Conservation (phyloP, 2,329 filamentous ascomycete species). For the Trichoderma polysporum region DNA sequence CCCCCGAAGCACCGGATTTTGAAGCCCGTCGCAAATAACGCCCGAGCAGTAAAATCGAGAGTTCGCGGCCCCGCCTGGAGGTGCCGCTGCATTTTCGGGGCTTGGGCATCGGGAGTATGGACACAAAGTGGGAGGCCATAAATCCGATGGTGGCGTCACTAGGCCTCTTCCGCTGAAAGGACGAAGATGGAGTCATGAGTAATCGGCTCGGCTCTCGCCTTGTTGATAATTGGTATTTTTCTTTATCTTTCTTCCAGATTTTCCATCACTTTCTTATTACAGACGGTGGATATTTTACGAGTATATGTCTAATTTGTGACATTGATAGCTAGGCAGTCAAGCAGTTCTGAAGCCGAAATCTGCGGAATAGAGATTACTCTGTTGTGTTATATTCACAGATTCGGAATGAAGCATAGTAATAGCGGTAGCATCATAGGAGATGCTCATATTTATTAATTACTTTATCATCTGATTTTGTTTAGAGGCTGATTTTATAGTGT, state of each 20-base stretch:
- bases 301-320: too few species aligned
- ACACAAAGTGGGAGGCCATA: not conserved
- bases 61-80: not conserved
- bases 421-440: too few species aligned
- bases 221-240: not conserved
- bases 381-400: too few species aligned
- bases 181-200: not conserved
- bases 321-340: too few species aligned
- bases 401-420: too few species aligned
- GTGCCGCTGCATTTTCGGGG: not conserved
- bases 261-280: not conserved
- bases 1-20: not conserved
- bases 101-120: not conserved
- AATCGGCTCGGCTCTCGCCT: not conserved
- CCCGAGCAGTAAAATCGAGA: not conserved
- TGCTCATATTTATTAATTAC: too few species aligned
- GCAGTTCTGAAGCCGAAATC: too few species aligned
- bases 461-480: too few species aligned
- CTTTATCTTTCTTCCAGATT: not conserved
- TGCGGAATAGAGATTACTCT: too few species aligned
- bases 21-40: not conserved
- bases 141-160: constrained; percentile 4
- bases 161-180: not conserved
- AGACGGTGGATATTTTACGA: too few species aligned
- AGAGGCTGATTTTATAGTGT: too few species aligned